phyloP scores from a whole-genome alignment of 352 stramenopile species.

The Globisporangium abappressorium region DNA sequence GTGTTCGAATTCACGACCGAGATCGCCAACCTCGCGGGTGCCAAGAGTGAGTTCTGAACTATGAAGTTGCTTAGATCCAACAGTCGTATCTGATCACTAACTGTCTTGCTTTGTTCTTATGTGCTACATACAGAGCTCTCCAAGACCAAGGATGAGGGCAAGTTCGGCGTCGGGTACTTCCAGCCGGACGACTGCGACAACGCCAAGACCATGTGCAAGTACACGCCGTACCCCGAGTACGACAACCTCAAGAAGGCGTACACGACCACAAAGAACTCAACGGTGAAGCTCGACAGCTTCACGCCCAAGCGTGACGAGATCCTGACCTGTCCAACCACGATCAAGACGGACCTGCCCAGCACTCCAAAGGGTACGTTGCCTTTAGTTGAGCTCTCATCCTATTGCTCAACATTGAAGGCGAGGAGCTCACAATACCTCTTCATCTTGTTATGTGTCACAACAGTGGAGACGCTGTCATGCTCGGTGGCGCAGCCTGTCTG shows the following conservation, averaged over 20 bases:
- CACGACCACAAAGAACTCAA: slow-evolving; percentile 61
- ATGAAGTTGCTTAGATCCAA: neutral
- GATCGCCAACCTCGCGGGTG: slow-evolving; percentile 46
- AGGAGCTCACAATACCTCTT: slow-evolving; percentile 4
- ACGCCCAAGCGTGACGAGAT: slow-evolving; percentile 30
- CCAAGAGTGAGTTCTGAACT: slow-evolving; percentile 18
- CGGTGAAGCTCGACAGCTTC: slow-evolving; percentile 38
- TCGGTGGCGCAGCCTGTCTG: slow-evolving; percentile 51
- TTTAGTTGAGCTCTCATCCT: neutral
- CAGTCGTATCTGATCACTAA: neutral
- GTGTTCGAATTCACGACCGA: slow-evolving; percentile 77
- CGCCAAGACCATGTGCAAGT: slow-evolving; percentile 45
- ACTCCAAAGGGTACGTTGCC: slow-evolving; percentile 32
- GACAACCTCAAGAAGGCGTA: slow-evolving; percentile 73
- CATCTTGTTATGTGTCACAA: neutral
- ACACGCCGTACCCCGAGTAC: slow-evolving; percentile 71
- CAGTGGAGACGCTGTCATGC: slow-evolving; percentile 51
- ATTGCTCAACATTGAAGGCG: neutral
- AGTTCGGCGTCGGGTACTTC: slow-evolving; percentile 79
- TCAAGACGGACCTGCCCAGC: slow-evolving; percentile 25
- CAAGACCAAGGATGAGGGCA: slow-evolving; percentile 40
- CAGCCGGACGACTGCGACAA: slow-evolving; percentile 65
- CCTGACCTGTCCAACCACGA: slow-evolving; percentile 38
- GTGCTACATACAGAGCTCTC: slow-evolving; percentile 16
- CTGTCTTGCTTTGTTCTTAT: no score